Evolutionary conservation across 108 stramenopile species (phyloP).

Genomic region (Nitzschia inconspicua): DNA sequence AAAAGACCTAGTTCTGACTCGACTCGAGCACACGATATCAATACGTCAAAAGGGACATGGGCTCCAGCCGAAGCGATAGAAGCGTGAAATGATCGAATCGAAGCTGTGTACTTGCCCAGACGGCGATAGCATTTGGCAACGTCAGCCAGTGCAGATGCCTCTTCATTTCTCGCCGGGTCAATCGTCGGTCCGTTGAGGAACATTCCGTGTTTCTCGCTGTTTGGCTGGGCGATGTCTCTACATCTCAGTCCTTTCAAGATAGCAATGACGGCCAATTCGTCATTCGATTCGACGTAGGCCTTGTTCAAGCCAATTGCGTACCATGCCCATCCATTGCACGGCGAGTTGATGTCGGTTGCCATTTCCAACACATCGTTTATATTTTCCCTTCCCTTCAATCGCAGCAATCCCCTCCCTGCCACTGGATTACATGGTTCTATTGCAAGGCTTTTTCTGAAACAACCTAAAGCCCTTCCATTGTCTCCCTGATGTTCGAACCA

Average conservation of each 20-base stretch:
- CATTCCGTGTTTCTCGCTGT: constrained; percentile 29
- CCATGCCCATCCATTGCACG: constrained; percentile 79
- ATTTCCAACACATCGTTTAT: constrained; percentile 24
- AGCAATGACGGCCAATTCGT: constrained; percentile 51
- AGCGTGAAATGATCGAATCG: constrained; percentile 49
- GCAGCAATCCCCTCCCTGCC: constrained; percentile 63
- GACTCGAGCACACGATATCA: constrained; percentile 68
- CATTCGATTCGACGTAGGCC: constrained; percentile 35
- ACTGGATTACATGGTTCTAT: constrained; percentile 72
- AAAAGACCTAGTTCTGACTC: constrained; percentile 62
- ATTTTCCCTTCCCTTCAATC: constrained; percentile 28
- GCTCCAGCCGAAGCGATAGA: constrained; percentile 34
- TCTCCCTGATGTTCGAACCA: constrained; percentile 63
- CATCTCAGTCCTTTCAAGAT: constrained; percentile 63
- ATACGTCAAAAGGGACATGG: constrained; percentile 25
- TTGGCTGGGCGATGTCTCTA: constrained; percentile 47
- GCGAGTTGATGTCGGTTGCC: constrained; percentile 43
- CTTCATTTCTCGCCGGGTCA: constrained; percentile 4
- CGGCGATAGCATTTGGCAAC: constrained; percentile 61
- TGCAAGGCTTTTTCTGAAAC: constrained; percentile 48
- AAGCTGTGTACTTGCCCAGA: constrained; percentile 61
- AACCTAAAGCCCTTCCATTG: constrained; percentile 50
- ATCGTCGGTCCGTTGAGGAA: constrained; percentile 36
- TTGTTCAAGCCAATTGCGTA: constrained; percentile 39
- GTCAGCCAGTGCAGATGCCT: constrained; percentile 38